A percentile compares a stretch with the other conserved stretches of the same genome.
phyloP scores from a whole-genome alignment of 2,329 filamentous ascomycete genomes.

The Claviceps sp. region DNA sequence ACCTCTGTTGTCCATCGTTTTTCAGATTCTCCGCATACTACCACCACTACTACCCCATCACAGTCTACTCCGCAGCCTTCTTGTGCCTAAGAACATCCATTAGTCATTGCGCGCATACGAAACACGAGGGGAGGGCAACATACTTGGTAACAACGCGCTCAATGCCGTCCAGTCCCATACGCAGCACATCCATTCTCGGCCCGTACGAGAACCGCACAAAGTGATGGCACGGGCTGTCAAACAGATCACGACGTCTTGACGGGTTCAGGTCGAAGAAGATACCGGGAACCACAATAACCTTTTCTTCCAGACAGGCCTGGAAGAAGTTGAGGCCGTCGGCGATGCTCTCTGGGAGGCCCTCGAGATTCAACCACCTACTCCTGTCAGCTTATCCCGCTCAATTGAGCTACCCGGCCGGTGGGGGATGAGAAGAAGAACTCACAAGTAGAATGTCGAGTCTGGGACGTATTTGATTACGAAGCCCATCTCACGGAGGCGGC shows the following conservation, averaged over 20 bases:
- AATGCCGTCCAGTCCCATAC: constrained; percentile 71
- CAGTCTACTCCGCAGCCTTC: constrained; percentile 7
- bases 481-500: constrained; percentile 68
- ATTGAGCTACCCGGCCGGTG: not conserved
- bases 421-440: constrained; percentile 17
- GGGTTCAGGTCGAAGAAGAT: constrained; percentile 98
- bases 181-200: constrained; percentile 64
- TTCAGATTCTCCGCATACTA: not conserved
- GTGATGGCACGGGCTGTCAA: constrained; percentile 89
- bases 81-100: constrained; percentile 9
- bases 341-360: constrained; percentile 62
- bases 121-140: constrained; percentile 12
- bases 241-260: constrained; percentile 74
- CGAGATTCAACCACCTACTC: constrained; percentile 43
- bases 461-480: constrained; percentile 76
- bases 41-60: not conserved
- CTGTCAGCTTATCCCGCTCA: not conserved
- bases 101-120: not conserved
- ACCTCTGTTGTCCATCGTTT: not conserved
- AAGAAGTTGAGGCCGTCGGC: constrained; percentile 95
- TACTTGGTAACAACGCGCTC: constrained; percentile 67
- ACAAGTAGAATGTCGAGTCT: constrained; percentile 91
- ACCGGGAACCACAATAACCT: constrained; percentile 90
- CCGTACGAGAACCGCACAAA: constrained; percentile 80
- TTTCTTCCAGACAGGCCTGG: constrained; percentile 81